Conservation (phyloP, 768 basidiomycete species). For the Collybia sp. region DNA sequence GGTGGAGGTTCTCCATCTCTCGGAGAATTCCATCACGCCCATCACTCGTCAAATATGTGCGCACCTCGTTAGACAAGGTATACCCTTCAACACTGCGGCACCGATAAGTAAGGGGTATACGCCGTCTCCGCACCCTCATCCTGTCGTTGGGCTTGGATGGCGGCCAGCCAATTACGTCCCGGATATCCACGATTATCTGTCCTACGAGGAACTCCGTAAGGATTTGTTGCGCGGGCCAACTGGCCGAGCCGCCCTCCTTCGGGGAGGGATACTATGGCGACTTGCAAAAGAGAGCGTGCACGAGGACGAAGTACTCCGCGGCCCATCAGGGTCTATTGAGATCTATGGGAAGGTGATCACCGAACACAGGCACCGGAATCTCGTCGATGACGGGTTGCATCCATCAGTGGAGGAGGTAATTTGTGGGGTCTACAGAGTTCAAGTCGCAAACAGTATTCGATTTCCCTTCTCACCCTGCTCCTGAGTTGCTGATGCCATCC, state of each 20-base stretch:
- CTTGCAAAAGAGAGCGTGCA: conserved; percentile 5
- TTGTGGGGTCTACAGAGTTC: conserved; percentile 8
- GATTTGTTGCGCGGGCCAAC: conserved; percentile 3
- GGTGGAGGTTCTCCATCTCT: no score
- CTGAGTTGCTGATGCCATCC: neutral
- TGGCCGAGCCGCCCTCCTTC: conserved; percentile 6
- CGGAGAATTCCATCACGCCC: no score
- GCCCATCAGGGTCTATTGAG: conserved; percentile 3
- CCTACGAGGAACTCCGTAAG: conserved; percentile 1
- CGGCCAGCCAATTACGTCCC: conserved; percentile 1
- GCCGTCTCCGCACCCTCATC: neutral
- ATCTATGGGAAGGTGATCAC: neutral
- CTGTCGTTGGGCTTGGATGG: conserved; percentile 2
- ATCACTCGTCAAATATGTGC: no score
- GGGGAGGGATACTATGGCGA: conserved; percentile 10
- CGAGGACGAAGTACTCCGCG: conserved; percentile 3
- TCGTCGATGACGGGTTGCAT: neutral
- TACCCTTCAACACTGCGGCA: no score
- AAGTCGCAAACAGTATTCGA: neutral
- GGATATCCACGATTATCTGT: conserved; percentile 3
- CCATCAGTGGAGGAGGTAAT: conserved; percentile 9
- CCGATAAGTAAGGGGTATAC: no score
- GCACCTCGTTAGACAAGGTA: no score
- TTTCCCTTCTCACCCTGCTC: neutral
- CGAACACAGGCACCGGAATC: neutral